A percentile compares a stretch with the other conserved stretches of the same genome.
These are phyloP conservation scores for Coemansia aciculifera DNA, from an alignment of 192 early-diverging fungal genomes.

Conservation along the genomic window DNA sequence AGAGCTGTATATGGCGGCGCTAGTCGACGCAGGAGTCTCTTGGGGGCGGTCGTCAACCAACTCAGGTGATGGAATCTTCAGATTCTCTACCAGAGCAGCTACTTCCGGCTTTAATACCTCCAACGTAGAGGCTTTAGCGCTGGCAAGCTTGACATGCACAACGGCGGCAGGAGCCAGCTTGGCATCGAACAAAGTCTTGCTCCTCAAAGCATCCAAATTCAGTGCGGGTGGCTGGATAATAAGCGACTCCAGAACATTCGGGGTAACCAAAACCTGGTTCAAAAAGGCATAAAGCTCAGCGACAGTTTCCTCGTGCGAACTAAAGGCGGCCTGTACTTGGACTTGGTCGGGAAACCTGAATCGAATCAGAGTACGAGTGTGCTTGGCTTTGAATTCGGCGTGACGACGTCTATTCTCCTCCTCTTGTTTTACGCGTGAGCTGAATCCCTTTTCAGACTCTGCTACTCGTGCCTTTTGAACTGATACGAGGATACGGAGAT, in stretches of 20 bases:
- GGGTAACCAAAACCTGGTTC: conserved; percentile 6
- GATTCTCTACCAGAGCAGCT: conserved; percentile 19
- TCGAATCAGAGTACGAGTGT: conserved; percentile 64
- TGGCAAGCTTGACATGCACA: conserved; percentile 37
- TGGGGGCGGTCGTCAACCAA: not conserved
- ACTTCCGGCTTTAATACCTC: conserved; percentile 18
- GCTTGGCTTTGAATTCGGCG: conserved; percentile 21
- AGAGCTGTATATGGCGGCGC: not conserved
- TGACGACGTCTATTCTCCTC: conserved; percentile 60
- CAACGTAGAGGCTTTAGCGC: conserved; percentile 9
- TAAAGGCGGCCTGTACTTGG: conserved; percentile 75
- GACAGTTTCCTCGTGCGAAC: conserved; percentile 58
- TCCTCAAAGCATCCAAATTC: conserved; percentile 12
- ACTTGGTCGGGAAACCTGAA: conserved; percentile 81
- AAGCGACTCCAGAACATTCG: conserved; percentile 20
- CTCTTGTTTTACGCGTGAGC: conserved; percentile 77
- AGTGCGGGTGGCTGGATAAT: conserved; percentile 34
- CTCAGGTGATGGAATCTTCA: conserved; percentile 1
- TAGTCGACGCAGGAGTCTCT: not conserved
- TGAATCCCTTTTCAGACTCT: conserved; percentile 70
- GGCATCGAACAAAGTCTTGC: conserved; percentile 26
- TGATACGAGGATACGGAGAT: conserved; percentile 68
- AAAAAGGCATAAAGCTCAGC: conserved; percentile 34
- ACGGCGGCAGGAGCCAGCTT: conserved; percentile 43
- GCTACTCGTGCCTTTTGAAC: conserved; percentile 58